Evolutionary conservation across 2,329 filamentous ascomycete species (phyloP), one percentile per base, ranked within the genome.

Genomic region (Sporothrix globosa): DNA sequence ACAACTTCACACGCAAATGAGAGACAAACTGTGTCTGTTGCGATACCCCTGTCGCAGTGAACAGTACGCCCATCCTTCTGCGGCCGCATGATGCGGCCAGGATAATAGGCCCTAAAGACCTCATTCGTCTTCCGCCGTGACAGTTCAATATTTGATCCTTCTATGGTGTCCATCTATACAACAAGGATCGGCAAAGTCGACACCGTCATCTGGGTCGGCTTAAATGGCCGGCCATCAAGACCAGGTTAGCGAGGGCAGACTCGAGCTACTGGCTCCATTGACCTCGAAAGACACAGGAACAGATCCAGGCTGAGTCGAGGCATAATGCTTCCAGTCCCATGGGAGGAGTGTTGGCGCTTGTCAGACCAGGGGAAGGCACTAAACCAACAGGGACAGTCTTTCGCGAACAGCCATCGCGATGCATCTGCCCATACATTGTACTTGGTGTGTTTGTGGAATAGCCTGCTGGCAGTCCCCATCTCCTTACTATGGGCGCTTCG

Each of bases 171-270:
- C 30, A 19, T 14, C n/a, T 5, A 19, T 24, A 61, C 1, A 44
- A 44, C n/a, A 61, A 61, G n/a, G 44, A 48, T 50, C 17, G 14
- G 4, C 44, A 48, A 30, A 30, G 14, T 19, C 44, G 24, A 50
- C 14, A 19, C 60, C 21, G 46, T 46, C 61, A 4, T 66, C 27
- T 5, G 46, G 46, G 61, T 27, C 27, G 14, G 17, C 11, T 34
- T 52, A 3, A 11, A 27, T 50, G 34, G 65, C 48, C n/a, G 30
- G 30, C 34, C 19, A 54, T 44, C 50, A 54, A 3, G 11, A 41
- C 11, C 21, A 11, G 50, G 34, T 17, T 54, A 67, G 65, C 21
- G 19, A 67, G 34, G 50, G n/a, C 65, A 67, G 50, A 67, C 17
- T 44, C n/a, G n/a, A 44, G 27, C 11, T 9, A 41, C n/a, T 46